Evolutionary conservation across 31 red algal species (phyloP), one percentile per base, ranked within the genome.

Genomic region (Endocladia muricata): DNA sequence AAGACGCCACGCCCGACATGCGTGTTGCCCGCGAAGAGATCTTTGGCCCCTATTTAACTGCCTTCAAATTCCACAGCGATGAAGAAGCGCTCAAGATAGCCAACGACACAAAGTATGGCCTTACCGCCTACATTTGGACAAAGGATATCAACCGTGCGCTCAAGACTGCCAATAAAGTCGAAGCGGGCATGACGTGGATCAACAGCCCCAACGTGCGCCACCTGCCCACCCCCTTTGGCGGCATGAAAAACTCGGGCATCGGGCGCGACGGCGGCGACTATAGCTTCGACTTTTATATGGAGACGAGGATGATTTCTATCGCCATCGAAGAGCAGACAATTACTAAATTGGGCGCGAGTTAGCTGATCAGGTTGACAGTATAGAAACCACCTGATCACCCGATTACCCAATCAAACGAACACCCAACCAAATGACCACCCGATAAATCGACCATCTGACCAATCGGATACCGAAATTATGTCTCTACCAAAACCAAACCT

Each of bases 21-120:
- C 67, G 67, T 23, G 26, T 52, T 19, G 11, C 9, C 39, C 67
- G 51, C 13, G 67, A 71, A 52, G 67, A 71, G 67, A 71, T 71
- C 67, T 71, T 71, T 52, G 67, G 67, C 36, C 67, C 67, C 7
- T 22, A 54, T 7, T 22, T 71, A 9, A 54, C 36, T 13, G 28
- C 51, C 67, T 54, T 51, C 35, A 13, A 8, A 8, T 71, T 71
- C 28, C 9, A 71, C 9, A 51, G 8, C 11, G 13, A 71, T 15
- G 67, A 43, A 43, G 67, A 71, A 43, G 67, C 67, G 67, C 8
- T 71, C 17, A 7, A 43, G 8, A 15, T 51, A 19, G 67, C 67
- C 36, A 71, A 71, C 28, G 39, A 52, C 28, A 52, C 67, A 11
- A 8, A 21, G 19, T 71, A 71, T 51, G 67, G 67, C 30, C 28